phyloP scores from a whole-genome alignment of 139 green algal species.

The Deuterostichococcus epilithicus region DNA sequence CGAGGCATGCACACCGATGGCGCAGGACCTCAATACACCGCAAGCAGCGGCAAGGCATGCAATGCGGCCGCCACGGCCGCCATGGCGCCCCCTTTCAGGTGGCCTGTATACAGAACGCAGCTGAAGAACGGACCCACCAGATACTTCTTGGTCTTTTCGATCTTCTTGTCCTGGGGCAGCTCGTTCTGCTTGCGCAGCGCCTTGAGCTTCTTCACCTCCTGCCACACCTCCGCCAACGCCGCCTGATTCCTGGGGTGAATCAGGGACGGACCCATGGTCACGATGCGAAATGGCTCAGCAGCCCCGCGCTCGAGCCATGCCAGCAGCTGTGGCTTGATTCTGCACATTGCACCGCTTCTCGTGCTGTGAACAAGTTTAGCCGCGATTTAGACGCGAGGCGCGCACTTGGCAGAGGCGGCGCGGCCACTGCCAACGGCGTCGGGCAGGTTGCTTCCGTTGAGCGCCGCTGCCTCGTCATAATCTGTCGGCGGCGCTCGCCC shows the following conservation, averaged over 20 bases:
- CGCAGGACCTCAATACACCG: not conserved
- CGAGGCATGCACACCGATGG: not conserved
- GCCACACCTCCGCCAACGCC: constrained; percentile 29
- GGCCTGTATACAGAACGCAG: not conserved
- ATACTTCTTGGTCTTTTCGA: constrained; percentile 60
- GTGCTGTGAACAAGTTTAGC: not conserved
- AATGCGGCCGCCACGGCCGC: not conserved
- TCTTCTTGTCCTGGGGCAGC: constrained; percentile 30
- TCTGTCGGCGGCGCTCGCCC: not conserved
- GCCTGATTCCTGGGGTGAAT: constrained; percentile 4
- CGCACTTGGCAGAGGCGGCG: constrained; percentile 10
- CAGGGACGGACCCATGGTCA: too few relatives aligned
- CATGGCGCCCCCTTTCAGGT: not conserved
- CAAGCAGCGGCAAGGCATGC: not conserved
- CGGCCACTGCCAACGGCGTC: not conserved
- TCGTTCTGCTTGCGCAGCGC: constrained; percentile 30
- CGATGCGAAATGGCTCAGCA: too few relatives aligned
- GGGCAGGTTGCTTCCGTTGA: not conserved
- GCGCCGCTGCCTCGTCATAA: not conserved
- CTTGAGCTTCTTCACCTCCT: constrained; percentile 49
- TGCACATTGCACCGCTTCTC: not conserved
- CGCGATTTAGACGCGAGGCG: not conserved
- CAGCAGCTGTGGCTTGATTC: not conserved
- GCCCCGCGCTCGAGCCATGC: not conserved
- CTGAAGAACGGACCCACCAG: constrained; percentile 13